Conservation (phyloP, 805 yeast genomes). For the Kodamaea neixiangensis region DNA sequence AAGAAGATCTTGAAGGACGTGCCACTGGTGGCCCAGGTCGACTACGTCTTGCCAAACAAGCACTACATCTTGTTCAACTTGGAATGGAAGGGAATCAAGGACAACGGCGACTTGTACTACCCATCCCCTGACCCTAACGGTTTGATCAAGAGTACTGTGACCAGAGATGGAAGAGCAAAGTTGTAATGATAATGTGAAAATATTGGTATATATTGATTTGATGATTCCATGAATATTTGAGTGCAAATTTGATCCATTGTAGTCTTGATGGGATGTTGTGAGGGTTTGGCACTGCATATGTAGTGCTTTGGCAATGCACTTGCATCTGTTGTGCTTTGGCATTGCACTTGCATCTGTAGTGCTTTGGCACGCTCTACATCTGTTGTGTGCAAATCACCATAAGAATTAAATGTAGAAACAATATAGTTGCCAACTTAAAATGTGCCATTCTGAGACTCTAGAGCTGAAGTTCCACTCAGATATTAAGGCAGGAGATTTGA, state of each 20-base stretch:
- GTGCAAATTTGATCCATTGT: background rate
- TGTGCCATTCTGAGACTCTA: too few species aligned
- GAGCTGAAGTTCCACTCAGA: too few species aligned
- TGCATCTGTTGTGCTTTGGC: too few species aligned
- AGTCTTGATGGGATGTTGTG: background rate
- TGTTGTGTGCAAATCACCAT: too few species aligned
- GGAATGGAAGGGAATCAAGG: conserved; percentile 79
- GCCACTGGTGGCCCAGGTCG: conserved; percentile 60
- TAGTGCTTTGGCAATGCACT: too few species aligned
- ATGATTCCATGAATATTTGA: background rate
- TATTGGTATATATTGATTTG: background rate
- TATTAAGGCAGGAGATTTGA: too few species aligned
- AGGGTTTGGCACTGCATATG: too few species aligned
- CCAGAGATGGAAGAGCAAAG: conserved; percentile 52
- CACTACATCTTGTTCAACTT: conserved; percentile 84
- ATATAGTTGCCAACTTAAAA: too few species aligned
- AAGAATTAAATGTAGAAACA: too few species aligned
- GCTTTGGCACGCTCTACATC: too few species aligned
- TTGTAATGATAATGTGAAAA: conserved; percentile 40
- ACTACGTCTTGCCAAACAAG: conserved; percentile 85
- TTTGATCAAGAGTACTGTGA: conserved; percentile 82
- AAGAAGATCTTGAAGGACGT: conserved; percentile 63
- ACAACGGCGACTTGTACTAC: conserved; percentile 81
- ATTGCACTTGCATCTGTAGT: too few species aligned
- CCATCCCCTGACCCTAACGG: conserved; percentile 95